These are phyloP conservation scores for Leccinum imitatum DNA, from an alignment of 768 basidiomycete species.

Conservation along the genomic window DNA sequence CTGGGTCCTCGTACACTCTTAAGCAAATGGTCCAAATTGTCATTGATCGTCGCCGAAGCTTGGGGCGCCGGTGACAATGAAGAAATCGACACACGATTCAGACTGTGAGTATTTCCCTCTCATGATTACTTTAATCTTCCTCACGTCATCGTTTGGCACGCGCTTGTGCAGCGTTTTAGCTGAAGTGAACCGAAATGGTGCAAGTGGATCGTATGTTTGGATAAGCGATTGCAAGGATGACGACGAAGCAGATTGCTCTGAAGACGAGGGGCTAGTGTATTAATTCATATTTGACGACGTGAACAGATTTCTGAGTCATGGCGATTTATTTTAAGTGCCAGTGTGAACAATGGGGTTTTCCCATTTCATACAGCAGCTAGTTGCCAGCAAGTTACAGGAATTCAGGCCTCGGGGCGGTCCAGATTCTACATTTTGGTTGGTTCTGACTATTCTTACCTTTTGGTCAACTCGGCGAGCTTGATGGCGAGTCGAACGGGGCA, in stretches of 20 bases:
- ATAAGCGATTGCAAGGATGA: background rate
- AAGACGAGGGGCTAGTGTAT: background rate
- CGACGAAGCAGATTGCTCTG: background rate
- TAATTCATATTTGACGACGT: background rate
- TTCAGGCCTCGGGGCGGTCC: background rate
- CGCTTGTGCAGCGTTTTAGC: background rate
- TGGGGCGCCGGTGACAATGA: background rate
- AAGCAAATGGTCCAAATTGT: rapidly evolving
- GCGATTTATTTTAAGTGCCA: too few relatives aligned
- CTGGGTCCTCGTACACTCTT: background rate
- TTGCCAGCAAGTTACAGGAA: background rate
- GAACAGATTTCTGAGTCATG: background rate
- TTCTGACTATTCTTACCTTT: background rate
- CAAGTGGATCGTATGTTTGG: background rate
- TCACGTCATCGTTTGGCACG: background rate
- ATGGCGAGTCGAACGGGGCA: background rate
- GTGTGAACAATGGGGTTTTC: background rate
- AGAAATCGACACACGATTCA: too few relatives aligned
- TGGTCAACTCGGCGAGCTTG: too few relatives aligned
- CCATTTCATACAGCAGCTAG: background rate
- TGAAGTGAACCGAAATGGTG: background rate
- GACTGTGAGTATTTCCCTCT: background rate
- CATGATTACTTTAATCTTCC: background rate
- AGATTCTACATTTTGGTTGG: background rate
- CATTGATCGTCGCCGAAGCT: background rate